Conservation (phyloP, 2,329 filamentous ascomycete genomes). For the Alternaria ventricosa region DNA sequence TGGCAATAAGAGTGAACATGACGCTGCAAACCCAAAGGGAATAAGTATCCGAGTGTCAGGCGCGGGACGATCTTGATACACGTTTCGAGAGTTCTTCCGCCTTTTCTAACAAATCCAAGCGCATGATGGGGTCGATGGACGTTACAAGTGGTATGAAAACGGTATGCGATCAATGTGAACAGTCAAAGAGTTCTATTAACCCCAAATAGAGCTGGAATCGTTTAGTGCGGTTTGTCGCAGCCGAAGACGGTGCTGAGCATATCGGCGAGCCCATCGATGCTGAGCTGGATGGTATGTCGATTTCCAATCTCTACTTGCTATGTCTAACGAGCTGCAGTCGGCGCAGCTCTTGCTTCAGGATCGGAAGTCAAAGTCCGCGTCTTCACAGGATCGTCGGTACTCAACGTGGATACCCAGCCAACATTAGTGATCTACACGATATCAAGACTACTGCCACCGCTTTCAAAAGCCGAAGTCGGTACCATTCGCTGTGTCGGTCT, state of each 20-base stretch:
- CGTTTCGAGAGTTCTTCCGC: too few relatives aligned
- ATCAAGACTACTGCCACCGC: slow-evolving; percentile 39
- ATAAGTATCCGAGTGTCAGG: not conserved
- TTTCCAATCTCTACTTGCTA: too few relatives aligned
- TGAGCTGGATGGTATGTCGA: slow-evolving; percentile 14
- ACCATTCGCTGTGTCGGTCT: slow-evolving; percentile 56
- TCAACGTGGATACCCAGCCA: slow-evolving; percentile 2
- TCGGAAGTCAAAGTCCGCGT: slow-evolving; percentile 10
- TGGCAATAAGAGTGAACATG: not conserved
- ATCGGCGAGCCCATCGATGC: slow-evolving; percentile 19
- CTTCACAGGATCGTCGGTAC: slow-evolving; percentile 15
- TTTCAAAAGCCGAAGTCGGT: slow-evolving; percentile 46
- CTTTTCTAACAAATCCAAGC: too few relatives aligned
- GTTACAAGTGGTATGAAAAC: not conserved
- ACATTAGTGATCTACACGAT: slow-evolving; percentile 15
- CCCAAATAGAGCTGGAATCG: slow-evolving; percentile 15
- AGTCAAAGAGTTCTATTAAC: not conserved
- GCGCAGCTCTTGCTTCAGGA: slow-evolving; percentile 17
- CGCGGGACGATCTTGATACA: too few relatives aligned
- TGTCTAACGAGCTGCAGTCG: slow-evolving; percentile 5
- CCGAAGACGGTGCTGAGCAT: slow-evolving; percentile 21
- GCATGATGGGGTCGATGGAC: not conserved
- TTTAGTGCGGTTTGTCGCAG: slow-evolving; percentile 22
- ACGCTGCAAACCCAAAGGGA: not conserved
- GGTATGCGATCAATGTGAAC: not conserved